A percentile compares a stretch with the other conserved stretches of the same genome.
Evolutionary conservation across 1,284 basidiomycete species (phyloP).

Genomic region (Phellopilus nigrolimitatus): DNA sequence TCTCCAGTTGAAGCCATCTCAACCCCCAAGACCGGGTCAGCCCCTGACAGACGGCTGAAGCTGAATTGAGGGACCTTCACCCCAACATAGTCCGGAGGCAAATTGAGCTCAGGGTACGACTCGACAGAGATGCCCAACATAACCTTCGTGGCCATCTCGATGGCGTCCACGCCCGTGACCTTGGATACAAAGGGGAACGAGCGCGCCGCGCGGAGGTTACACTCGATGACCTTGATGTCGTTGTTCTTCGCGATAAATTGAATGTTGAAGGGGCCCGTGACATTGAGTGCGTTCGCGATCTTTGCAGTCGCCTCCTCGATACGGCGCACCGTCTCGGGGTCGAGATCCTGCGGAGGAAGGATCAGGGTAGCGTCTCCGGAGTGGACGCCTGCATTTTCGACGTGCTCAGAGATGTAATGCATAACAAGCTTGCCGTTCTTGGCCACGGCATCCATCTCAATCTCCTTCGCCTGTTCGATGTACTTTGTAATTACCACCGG

Average conservation of each 20-base stretch:
- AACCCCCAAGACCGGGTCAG: slow-evolving; percentile 97
- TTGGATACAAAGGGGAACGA: slow-evolving; percentile 99
- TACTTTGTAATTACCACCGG: slow-evolving; percentile 99
- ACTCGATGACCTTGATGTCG: slow-evolving; percentile 99
- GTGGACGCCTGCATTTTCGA: slow-evolving; percentile 98
- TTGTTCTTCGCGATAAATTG: slow-evolving; percentile 99
- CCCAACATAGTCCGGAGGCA: slow-evolving; percentile 93
- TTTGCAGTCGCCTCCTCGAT: slow-evolving; percentile 97
- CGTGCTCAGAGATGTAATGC: slow-evolving; percentile 99
- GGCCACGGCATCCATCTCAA: slow-evolving; percentile 99
- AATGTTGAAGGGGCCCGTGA: slow-evolving; percentile 98
- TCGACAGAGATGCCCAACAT: slow-evolving; percentile 91
- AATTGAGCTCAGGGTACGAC: slow-evolving; percentile 82
- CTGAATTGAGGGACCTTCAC: slow-evolving; percentile 99
- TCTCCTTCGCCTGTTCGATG: slow-evolving; percentile 99
- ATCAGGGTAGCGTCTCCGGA: slow-evolving; percentile 98
- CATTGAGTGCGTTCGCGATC: slow-evolving; percentile 97
- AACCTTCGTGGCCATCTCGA: slow-evolving; percentile 97
- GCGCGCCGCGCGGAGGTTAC: slow-evolving; percentile 95
- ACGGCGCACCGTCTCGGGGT: slow-evolving; percentile 91
- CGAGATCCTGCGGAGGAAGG: slow-evolving; percentile 95
- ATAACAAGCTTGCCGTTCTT: slow-evolving; percentile 97
- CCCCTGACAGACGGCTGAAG: slow-evolving; percentile 92
- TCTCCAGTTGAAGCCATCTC: slow-evolving; percentile 99
- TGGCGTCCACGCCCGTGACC: slow-evolving; percentile 95